Conservation (phyloP, 2,329 filamentous ascomycete genomes). For the Knufia fluminis region DNA sequence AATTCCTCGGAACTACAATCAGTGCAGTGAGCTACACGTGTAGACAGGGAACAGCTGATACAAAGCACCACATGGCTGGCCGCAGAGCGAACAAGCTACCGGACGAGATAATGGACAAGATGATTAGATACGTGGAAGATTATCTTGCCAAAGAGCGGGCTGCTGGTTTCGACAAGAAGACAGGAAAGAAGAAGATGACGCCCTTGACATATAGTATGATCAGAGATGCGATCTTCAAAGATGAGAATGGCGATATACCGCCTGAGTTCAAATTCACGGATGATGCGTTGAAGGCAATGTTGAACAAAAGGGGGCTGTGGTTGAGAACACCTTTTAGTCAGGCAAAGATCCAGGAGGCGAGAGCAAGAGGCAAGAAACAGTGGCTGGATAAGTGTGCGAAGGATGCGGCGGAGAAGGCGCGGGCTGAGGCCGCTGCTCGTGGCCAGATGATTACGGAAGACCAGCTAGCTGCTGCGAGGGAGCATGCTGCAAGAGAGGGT, state of each 20-base stretch:
- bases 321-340: not conserved
- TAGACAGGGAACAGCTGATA: not conserved
- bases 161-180: slow-evolving; percentile 6
- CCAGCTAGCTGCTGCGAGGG: not conserved
- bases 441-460: not conserved
- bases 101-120: not conserved
- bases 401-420: not conserved
- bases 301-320: slow-evolving; percentile 6
- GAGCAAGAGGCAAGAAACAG: slow-evolving; percentile 2
- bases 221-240: slow-evolving; percentile 3
- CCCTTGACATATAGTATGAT: slow-evolving; percentile 8
- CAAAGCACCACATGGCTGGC: slow-evolving; percentile 1
- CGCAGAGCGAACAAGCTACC: not conserved
- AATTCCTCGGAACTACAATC: slow-evolving; percentile 15
- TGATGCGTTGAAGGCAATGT: slow-evolving; percentile 3
- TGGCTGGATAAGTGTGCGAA: slow-evolving; percentile 7
- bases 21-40: slow-evolving; percentile 18
- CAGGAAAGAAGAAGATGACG: slow-evolving; percentile 3
- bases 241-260: not conserved
- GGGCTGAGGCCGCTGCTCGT: not conserved
- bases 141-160: slow-evolving; percentile 4
- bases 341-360: slow-evolving; percentile 3
- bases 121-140: slow-evolving; percentile 2
- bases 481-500: not conserved
- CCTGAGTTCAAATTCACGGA: slow-evolving; percentile 4